phyloP scores from a whole-genome alignment of 106 monocot genomes.

The Dioscorea zingiberensis region DNA sequence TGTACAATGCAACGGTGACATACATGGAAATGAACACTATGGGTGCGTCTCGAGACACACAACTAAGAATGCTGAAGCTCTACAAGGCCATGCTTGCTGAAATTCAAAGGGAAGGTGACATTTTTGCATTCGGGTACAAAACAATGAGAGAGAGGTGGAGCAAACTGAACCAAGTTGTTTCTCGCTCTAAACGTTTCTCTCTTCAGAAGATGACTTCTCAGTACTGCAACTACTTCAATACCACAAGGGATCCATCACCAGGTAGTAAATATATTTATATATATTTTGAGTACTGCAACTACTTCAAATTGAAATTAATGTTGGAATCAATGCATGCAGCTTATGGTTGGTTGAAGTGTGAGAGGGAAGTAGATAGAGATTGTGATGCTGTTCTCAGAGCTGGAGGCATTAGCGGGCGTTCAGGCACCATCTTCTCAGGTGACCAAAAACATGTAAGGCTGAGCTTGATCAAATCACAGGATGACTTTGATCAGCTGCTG shows the following conservation, averaged over 20 bases:
- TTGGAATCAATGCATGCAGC: not conserved
- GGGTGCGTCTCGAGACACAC: conserved; percentile 11
- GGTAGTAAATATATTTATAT: not conserved
- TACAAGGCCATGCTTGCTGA: not conserved
- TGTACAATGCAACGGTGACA: conserved; percentile 6
- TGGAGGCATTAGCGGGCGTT: not conserved
- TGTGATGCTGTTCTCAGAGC: not conserved
- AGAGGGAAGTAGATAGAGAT: not conserved
- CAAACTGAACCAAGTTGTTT: not conserved
- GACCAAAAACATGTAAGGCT: not conserved
- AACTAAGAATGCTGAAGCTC: conserved; percentile 8
- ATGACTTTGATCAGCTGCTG: not conserved
- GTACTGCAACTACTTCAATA: not conserved
- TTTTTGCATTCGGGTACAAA: not conserved
- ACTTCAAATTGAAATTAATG: no score
- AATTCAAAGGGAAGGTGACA: not conserved
- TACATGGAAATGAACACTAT: conserved; percentile 13
- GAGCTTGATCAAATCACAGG: not conserved
- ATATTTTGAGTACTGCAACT: no score
- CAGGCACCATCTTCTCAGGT: not conserved
- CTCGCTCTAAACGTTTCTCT: not conserved
- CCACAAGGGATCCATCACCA: not conserved
- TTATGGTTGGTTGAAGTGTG: not conserved
- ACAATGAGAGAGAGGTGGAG: not conserved
- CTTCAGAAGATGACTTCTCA: not conserved